Percentiles rank a stretch among this genome's conserved stretches.
These are phyloP conservation scores for Anethum foeniculum DNA, from an alignment of 140 eudicot genomes.

Conservation along the genomic window DNA sequence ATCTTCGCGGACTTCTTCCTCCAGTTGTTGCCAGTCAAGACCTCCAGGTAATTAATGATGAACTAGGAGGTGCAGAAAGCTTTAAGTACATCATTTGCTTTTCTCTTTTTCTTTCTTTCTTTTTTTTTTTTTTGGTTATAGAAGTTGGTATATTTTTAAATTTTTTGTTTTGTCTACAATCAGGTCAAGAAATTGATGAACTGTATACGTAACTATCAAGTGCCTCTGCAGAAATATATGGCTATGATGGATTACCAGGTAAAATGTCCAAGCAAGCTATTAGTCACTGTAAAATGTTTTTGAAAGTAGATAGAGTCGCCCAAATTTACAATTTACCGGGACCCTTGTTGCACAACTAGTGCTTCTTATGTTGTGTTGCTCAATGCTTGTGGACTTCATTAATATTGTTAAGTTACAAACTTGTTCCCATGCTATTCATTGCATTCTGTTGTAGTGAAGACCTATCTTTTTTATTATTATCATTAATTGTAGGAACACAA, in stretches of 20 bases:
- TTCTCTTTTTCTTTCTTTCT: too few relatives aligned
- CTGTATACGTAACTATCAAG: constrained; percentile 9
- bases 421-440: background rate
- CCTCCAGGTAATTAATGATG: constrained; percentile 34
- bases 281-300: background rate
- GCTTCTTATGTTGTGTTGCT: background rate
- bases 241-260: constrained; percentile 15
- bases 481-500: constrained; percentile 24
- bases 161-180: background rate
- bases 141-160: background rate
- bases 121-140: too few relatives aligned
- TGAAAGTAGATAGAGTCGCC: background rate
- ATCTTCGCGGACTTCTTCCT: constrained; percentile 81
- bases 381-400: background rate
- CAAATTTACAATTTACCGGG: background rate
- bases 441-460: background rate
- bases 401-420: background rate
- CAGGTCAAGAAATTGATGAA: constrained; percentile 15
- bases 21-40: constrained; percentile 65
- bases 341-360: background rate
- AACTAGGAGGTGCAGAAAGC: background rate
- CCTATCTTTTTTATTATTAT: background rate
- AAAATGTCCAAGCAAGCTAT: background rate
- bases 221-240: constrained; percentile 12
- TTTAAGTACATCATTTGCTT: background rate